Base-by-base conservation (phyloP, 192 early-diverging fungal genomes). In the Backusella westeae region DNA sequence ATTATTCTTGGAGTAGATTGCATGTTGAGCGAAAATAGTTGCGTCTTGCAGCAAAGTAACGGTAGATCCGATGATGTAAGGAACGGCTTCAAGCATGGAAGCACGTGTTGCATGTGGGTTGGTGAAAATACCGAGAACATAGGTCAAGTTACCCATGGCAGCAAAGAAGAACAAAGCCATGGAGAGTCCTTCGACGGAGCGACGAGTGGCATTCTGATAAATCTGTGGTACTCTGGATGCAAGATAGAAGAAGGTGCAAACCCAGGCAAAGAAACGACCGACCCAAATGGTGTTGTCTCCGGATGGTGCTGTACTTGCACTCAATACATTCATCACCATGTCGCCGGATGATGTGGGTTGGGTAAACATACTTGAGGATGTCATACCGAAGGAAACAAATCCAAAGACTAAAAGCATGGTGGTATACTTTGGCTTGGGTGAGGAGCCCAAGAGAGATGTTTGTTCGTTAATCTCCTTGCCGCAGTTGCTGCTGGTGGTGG, bases 181-280 rank as follows among this genome's bases (percentile, higher is more conserved):
- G 1, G 93, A 90, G 7, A 95, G 82, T 0, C 94, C 94, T 63
- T 92, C 83, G 8, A 90, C 89, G 1, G 93, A 93, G 53, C 85
- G 79, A 36, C 81, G 72, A 29, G 44, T 56, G 36, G 90, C 78
- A 17, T 94, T 95, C 59, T 88, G 89, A 80, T 85, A 89, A 67
- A 95, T 89, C 72, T 95, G 94, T 29, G 94, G 94, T 74, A 95
- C 82, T 6, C 93, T 87, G 23, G 91, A 92, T 5, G 88, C 83
- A 32, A 94, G 82, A 78, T 93, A 95, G 59, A 90, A 85, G 34
- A 86, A 53, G 1, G 87, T 88, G 72, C 92, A 93, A 5, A 85
- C 36, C 89, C 90, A 95, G 0, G 91, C 88, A 74, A 93, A 85
- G 29, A 91, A 76, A 32, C 88, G 72, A 0, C 94, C 89, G 66